phyloP scores from a whole-genome alignment of 768 basidiomycete species.

The Lactarius hatsudake region DNA sequence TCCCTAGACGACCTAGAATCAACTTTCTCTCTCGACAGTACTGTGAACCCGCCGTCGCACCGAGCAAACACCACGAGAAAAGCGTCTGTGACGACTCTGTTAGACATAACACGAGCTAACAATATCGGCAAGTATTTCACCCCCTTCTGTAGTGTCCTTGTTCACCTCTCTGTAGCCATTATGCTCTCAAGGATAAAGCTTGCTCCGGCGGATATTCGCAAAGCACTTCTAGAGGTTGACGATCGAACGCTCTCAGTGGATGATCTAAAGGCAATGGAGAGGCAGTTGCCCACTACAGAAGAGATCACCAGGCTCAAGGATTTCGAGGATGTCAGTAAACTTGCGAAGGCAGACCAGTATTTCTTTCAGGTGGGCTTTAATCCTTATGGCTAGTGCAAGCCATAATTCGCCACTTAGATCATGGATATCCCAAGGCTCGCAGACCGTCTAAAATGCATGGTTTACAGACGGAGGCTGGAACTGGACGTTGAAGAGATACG shows the following conservation, averaged over 20 bases:
- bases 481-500: constrained; percentile 80
- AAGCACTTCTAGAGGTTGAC: constrained; percentile 68
- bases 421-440: constrained; percentile 72
- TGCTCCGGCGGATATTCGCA: constrained; percentile 60
- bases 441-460: constrained; percentile 75
- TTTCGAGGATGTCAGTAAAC: constrained; percentile 67
- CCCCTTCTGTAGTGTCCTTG: neutral
- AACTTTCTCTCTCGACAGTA: constrained; percentile 62
- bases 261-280: constrained; percentile 69
- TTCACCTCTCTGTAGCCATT: constrained; percentile 52
- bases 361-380: constrained; percentile 59
- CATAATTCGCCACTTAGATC: constrained; percentile 47
- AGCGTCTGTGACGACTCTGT: constrained; percentile 62
- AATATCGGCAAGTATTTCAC: constrained; percentile 60
- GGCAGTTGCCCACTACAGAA: constrained; percentile 75
- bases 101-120: constrained; percentile 81
- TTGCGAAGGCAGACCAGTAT: constrained; percentile 84
- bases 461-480: constrained; percentile 79
- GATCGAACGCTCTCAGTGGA: constrained; percentile 69
- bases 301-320: constrained; percentile 71
- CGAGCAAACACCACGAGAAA: constrained; percentile 45
- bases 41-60: constrained; percentile 43
- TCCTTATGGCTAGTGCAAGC: neutral
- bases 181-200: constrained; percentile 79
- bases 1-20: constrained; percentile 70